Conservation (phyloP, 2,329 filamentous ascomycete genomes). For the Leptosphaerulina australis region DNA sequence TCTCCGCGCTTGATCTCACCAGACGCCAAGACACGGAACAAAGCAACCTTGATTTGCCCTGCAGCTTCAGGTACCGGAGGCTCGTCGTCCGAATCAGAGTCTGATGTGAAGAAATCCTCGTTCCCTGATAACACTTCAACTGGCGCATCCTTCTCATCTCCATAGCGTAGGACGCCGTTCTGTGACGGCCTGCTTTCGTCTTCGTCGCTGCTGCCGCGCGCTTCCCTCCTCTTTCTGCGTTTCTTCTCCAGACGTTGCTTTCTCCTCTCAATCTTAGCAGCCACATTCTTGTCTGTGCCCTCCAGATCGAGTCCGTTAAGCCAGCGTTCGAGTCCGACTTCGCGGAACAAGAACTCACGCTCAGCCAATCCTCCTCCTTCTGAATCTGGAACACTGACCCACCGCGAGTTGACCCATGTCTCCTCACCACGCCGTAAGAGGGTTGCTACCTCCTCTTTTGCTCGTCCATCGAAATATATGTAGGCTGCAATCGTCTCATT, state of each 20-base stretch:
- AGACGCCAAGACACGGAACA: constrained; percentile 93
- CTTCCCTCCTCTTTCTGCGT: constrained; percentile 74
- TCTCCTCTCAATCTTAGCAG: constrained; percentile 73
- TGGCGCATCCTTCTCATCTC: constrained; percentile 74
- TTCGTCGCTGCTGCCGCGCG: constrained; percentile 56
- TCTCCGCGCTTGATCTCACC: constrained; percentile 98
- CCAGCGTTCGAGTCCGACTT: constrained; percentile 95
- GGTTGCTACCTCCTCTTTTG: constrained; percentile 96
- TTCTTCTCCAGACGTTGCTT: constrained; percentile 79
- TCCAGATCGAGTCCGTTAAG: constrained; percentile 95
- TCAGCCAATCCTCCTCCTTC: constrained; percentile 95
- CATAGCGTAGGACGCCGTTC: constrained; percentile 76
- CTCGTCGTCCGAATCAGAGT: constrained; percentile 77
- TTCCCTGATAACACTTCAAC: constrained; percentile 76
- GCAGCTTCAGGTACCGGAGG: constrained; percentile 88
- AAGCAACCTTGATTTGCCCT: constrained; percentile 96
- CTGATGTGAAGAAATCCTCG: constrained; percentile 66
- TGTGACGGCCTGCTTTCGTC: constrained; percentile 44
- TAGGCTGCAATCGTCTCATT: constrained; percentile 98
- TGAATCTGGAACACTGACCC: constrained; percentile 90
- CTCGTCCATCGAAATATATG: constrained; percentile 96
- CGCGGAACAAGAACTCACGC: constrained; percentile 94
- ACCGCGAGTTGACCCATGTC: constrained; percentile 98
- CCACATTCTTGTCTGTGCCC: constrained; percentile 75
- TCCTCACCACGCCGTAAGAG: constrained; percentile 90